phyloP scores from a whole-genome alignment of 805 yeast genomes.

The Pichia thaimueangensis region DNA sequence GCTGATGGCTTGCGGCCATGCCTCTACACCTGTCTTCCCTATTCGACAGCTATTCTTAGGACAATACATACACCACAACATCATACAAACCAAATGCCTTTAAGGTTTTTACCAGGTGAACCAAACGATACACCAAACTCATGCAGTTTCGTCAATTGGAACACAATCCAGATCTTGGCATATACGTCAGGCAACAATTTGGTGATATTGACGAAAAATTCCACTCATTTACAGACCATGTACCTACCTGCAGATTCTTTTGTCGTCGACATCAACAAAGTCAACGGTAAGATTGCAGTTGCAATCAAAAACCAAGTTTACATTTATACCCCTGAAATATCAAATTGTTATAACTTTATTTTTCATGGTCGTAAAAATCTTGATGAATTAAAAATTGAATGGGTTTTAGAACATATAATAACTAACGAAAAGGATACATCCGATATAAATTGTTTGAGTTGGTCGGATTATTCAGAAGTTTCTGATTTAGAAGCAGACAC shows the following conservation, averaged over 20 bases:
- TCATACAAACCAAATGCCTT: background rate
- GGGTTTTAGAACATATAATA: constrained; percentile 27
- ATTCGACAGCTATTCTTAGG: no score
- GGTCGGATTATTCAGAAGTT: constrained; percentile 32
- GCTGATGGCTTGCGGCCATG: no score
- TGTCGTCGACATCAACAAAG: constrained; percentile 56
- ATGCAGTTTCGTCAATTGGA: constrained; percentile 60
- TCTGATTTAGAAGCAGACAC: constrained; percentile 23
- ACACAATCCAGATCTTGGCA: constrained; percentile 51
- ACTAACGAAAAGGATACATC: constrained; percentile 20
- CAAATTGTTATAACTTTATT: constrained; percentile 33
- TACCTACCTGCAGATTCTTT: constrained; percentile 61
- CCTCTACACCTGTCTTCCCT: no score
- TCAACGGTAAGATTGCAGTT: constrained; percentile 58
- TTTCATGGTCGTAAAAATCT: constrained; percentile 30
- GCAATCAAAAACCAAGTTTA: constrained; percentile 38
- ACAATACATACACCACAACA: no score
- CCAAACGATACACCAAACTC: constrained; percentile 56
- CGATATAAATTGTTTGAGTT: constrained; percentile 26
- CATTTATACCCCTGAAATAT: constrained; percentile 52
- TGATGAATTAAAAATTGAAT: constrained; percentile 26
- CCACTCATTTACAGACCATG: constrained; percentile 64
- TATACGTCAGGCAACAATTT: constrained; percentile 89
- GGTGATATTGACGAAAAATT: constrained; percentile 51
- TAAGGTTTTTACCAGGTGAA: constrained; percentile 71